Conservation (phyloP, 768 basidiomycete genomes). For the Ramaria sp. region DNA sequence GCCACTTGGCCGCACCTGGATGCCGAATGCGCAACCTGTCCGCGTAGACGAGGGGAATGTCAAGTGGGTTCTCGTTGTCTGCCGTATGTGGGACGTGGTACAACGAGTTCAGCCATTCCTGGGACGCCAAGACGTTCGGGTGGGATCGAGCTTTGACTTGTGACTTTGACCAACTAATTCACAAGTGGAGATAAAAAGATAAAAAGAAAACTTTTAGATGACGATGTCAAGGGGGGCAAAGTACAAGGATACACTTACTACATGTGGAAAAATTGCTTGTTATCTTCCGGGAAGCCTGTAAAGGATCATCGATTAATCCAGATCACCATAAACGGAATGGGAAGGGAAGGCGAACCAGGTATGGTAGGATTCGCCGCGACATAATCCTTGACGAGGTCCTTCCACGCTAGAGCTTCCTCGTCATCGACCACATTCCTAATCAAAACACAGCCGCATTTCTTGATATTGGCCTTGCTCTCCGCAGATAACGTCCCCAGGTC, state of each 20-base stretch:
- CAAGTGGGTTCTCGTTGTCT: slow-evolving; percentile 36
- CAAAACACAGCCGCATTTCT: slow-evolving; percentile 45
- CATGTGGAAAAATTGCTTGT: slow-evolving; percentile 66
- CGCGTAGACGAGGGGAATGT: slow-evolving; percentile 55
- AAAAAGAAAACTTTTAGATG: too few species aligned
- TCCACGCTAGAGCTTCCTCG: slow-evolving; percentile 47
- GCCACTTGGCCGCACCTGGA: slow-evolving; percentile 46
- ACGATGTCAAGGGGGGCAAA: too few species aligned
- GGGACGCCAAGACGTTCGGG: slow-evolving; percentile 48
- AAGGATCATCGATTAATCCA: background rate
- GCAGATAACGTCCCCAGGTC: slow-evolving; percentile 36
- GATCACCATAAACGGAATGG: background rate
- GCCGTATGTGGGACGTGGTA: slow-evolving; percentile 31
- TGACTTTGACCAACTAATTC: slow-evolving; percentile 32
- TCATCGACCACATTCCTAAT: slow-evolving; percentile 51
- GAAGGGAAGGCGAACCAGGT: slow-evolving; percentile 28
- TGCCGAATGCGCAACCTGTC: slow-evolving; percentile 67
- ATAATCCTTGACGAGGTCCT: slow-evolving; percentile 42
- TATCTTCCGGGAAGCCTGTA: slow-evolving; percentile 40
- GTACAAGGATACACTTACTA: slow-evolving; percentile 42
- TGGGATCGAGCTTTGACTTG: slow-evolving; percentile 64
- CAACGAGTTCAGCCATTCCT: slow-evolving; percentile 53
- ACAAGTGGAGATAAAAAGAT: too few species aligned
- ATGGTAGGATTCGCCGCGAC: slow-evolving; percentile 44
- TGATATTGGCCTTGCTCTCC: slow-evolving; percentile 39